Conservation (phyloP, 768 basidiomycete genomes). For the Leucogyrophana mollusca region DNA sequence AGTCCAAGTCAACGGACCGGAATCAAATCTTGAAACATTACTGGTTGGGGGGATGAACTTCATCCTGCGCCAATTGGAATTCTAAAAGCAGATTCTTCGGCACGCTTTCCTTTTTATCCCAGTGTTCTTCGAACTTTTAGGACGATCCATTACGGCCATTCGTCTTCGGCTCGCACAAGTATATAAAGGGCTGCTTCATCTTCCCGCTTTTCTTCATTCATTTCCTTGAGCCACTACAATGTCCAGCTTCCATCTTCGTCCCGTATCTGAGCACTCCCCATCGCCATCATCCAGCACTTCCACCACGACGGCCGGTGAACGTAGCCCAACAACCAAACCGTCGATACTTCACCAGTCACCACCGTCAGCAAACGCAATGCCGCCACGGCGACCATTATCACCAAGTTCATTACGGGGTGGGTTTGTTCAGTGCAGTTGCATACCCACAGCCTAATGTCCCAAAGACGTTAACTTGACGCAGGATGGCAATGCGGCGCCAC, state of each 20-base stretch:
- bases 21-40: conserved; percentile 18
- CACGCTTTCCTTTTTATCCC: conserved; percentile 9
- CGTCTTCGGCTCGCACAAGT: conserved; percentile 10
- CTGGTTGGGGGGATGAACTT: conserved; percentile 11
- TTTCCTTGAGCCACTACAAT: conserved; percentile 15
- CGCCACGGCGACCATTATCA: conserved; percentile 56
- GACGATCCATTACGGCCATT: conserved; percentile 25
- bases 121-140: conserved; percentile 11
- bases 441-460: conserved; percentile 12
- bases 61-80: conserved; percentile 13
- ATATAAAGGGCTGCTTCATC: conserved; percentile 24
- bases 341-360: conserved; percentile 30
- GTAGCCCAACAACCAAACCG: conserved; percentile 32
- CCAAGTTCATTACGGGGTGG: conserved; percentile 63
- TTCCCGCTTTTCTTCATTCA: conserved; percentile 8
- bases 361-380: conserved; percentile 24
- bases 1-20: conserved; percentile 18
- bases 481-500: conserved; percentile 43
- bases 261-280: conserved; percentile 45
- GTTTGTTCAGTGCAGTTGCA: conserved; percentile 5
- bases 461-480: conserved; percentile 66
- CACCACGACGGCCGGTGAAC: conserved; percentile 44
- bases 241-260: conserved; percentile 54
- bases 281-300: conserved; percentile 55
- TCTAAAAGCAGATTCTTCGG: conserved; percentile 5